Conservation (phyloP, 345 rosid genomes). For the Luvunga scandens region DNA sequence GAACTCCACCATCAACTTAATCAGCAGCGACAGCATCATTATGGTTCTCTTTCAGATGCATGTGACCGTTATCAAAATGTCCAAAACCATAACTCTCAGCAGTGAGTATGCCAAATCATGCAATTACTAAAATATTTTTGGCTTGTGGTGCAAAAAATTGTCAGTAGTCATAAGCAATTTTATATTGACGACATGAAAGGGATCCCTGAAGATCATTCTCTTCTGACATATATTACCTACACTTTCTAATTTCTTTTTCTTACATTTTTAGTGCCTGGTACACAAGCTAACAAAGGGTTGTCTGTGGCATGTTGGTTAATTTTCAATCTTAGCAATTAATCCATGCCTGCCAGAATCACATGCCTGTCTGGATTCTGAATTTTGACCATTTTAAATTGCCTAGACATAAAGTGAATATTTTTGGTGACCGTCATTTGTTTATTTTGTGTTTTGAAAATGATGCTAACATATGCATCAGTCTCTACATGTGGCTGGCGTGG, state of each 20-base stretch:
- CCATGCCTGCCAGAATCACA: background rate
- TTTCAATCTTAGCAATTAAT: background rate
- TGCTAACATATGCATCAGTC: background rate
- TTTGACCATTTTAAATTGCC: too few relatives aligned
- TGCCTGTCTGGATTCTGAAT: background rate
- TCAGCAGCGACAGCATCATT: constrained; percentile 91
- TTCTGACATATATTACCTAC: background rate
- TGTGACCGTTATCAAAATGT: constrained; percentile 72
- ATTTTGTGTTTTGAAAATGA: background rate
- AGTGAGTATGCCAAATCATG: constrained; percentile 47
- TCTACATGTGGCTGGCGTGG: background rate
- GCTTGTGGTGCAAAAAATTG: background rate
- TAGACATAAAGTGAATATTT: background rate
- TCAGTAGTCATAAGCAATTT: background rate
- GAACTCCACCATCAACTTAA: constrained; percentile 98
- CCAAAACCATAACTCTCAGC: constrained; percentile 77
- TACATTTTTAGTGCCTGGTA: background rate
- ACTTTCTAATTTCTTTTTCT: background rate
- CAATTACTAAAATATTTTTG: background rate
- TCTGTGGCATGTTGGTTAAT: background rate
- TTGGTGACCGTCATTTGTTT: too few relatives aligned
- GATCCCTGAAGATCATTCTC: background rate
- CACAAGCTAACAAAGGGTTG: background rate
- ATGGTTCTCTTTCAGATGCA: constrained; percentile 73
- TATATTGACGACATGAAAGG: background rate